Base-by-base conservation (phyloP, 2,329 filamentous ascomycete species). In the Phyllosticta citriasiana region DNA sequence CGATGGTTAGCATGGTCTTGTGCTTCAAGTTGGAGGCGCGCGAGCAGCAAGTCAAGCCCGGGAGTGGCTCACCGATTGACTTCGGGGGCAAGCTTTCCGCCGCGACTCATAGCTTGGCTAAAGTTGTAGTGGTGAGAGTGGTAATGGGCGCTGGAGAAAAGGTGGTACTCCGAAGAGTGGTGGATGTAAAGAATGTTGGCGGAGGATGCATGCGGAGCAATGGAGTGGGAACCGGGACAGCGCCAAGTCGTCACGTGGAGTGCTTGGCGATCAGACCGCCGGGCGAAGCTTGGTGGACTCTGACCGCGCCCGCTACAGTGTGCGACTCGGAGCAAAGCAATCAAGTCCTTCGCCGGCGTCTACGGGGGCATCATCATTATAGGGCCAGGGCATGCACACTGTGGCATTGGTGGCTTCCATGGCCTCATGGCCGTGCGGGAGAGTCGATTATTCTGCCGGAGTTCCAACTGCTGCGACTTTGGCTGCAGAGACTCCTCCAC, bases 61-160 rank as follows among this genome's bases (percentile, higher is more conserved):
- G 65, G 64, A 52, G 53, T 19, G 62, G 64, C 88, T 74, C 81
- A 95, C 91, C 91, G 88, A 84, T 97, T 97, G 82, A 97, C 92
- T 89, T 99, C 94, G 80, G 94, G 92, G 81, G 92, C 92, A 84
- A 97, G 88, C 86, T 97, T 97, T 80, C 87, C 88, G 82, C 86
- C 87, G 81, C 90, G 88, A 91, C 88, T 95, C 91, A 96, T 96
- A 87, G 86, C 88, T 91, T 85, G 70, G 67, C 65, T 67, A 64
- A 47, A 59, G 59, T 63, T 40, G 52, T 61, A 62, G 14, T 47
- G 64, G 62, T 62, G 59, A 59, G 30, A 64, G 62, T 57, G 63
- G 40, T 57, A 62, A 27, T 61, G 57, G 53, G 54, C 55, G 40
- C 56, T 57, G 33, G 62, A 57, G 58, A 59, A 25, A 57, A 59